A percentile compares a stretch with the other conserved stretches of the same genome.
Conservation (phyloP, 2,329 filamentous ascomycete genomes). For the Elsinoe necatrix region DNA sequence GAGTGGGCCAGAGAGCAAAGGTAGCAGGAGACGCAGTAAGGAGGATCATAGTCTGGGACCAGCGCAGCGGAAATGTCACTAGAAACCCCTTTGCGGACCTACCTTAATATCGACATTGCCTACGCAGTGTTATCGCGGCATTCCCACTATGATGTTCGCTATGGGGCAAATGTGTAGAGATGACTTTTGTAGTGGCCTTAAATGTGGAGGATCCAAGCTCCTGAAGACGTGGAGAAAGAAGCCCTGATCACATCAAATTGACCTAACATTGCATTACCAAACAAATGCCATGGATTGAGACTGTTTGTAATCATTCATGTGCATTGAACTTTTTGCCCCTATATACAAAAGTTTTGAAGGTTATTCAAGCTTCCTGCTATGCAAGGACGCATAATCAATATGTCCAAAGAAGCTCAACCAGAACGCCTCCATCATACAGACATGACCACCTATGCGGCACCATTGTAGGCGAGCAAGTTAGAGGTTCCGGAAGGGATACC, state of each 20-base stretch:
- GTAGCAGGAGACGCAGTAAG: not conserved
- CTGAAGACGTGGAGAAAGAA: not conserved
- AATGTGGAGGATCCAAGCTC: not conserved
- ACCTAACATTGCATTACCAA: not conserved
- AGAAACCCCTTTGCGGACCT: too few species aligned
- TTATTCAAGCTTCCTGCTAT: not conserved
- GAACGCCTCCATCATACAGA: not conserved
- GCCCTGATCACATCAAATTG: not conserved
- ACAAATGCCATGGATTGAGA: not conserved
- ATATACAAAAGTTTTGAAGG: slow-evolving; percentile 7
- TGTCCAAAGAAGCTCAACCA: not conserved
- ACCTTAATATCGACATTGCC: too few species aligned
- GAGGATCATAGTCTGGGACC: not conserved
- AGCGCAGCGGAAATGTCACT: not conserved
- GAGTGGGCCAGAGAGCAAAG: not conserved
- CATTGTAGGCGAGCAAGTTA: slow-evolving; percentile 18
- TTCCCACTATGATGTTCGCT: too few species aligned
- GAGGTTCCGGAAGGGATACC: slow-evolving; percentile 11
- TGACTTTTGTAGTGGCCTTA: not conserved
- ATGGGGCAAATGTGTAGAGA: not conserved
- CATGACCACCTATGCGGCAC: not conserved
- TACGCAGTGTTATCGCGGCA: too few species aligned
- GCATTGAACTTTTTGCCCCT: slow-evolving; percentile 3
- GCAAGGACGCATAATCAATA: not conserved
- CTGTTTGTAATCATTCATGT: not conserved